phyloP scores from a whole-genome alignment of 2,329 filamentous ascomycete genomes.

The Raffaelea arxii region DNA sequence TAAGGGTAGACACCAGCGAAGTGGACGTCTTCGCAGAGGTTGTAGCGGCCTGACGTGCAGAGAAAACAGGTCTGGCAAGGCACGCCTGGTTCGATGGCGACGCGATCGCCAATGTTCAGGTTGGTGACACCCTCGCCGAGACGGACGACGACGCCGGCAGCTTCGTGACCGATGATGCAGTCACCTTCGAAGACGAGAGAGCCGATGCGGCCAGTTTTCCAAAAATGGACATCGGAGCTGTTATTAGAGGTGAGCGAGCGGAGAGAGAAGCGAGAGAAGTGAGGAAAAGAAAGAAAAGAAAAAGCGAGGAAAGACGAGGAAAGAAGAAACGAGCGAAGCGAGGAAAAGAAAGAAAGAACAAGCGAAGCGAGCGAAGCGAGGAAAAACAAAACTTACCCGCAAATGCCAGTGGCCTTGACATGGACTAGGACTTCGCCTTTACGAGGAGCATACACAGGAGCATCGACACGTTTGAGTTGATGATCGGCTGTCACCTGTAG shows the following conservation, averaged over 20 bases:
- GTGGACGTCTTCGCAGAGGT: slow-evolving; percentile 51
- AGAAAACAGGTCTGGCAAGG: slow-evolving; percentile 52
- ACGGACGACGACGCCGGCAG: slow-evolving; percentile 48
- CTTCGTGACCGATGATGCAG: slow-evolving; percentile 58
- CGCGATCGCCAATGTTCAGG: slow-evolving; percentile 47
- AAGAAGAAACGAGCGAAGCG: too few relatives aligned
- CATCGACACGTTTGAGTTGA: slow-evolving; percentile 44
- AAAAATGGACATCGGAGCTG: slow-evolving; percentile 56
- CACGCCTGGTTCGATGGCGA: slow-evolving; percentile 58
- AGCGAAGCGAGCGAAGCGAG: too few relatives aligned
- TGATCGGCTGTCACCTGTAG: slow-evolving; percentile 52
- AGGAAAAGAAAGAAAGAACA: too few relatives aligned
- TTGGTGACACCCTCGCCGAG: slow-evolving; percentile 44
- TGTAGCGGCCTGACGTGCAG: slow-evolving; percentile 51
- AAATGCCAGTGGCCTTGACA: slow-evolving; percentile 54
- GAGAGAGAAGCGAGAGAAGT: too few relatives aligned
- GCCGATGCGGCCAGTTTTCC: slow-evolving; percentile 56
- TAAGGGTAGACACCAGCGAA: slow-evolving; percentile 55
- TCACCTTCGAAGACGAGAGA: slow-evolving; percentile 51
- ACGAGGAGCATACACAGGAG: slow-evolving; percentile 44
- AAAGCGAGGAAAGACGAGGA: too few relatives aligned
- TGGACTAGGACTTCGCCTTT: slow-evolving; percentile 49
- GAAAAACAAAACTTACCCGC: slow-evolving; percentile 22
- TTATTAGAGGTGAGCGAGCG: slow-evolving; percentile 13
- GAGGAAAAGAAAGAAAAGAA: too few relatives aligned